Evolutionary conservation across 1,284 basidiomycete species (phyloP), one percentile per base, ranked within the genome.

Genomic region (Marasmius sp.): DNA sequence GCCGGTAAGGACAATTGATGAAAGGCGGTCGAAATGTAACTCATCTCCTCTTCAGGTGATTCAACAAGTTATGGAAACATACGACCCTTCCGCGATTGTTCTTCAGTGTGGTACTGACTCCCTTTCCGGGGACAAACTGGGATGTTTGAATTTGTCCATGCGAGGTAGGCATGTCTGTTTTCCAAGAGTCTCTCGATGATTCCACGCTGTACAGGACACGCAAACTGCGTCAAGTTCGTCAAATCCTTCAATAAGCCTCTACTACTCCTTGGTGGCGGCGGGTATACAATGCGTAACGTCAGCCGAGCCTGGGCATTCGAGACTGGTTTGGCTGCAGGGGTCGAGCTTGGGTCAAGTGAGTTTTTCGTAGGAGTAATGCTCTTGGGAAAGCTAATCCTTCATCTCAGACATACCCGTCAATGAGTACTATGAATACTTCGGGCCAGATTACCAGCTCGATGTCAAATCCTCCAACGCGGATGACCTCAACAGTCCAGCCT

Each of bases 101-200:
- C 79, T 99, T 18, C 97, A 99, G 75, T 99, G 97, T 73, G 97
- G 97, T 9, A 96, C 95, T n/a, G 97, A 99, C 75, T 98, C 97
- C 0, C 79, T 99, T 16, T 94, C 96, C 0, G 97, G 97, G 11
- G 97, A 99, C 73, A 96, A 97, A 71, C 83, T 99, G 0, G 97
- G 97, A 0, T 94, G 94, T 67, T 88, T 99, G 71, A 99, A 99
- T 75, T 81, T 99, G 50, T 98, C 95, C 1, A 98, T 99, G 95
- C 84, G 92, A 74, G 97, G 95, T 87, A 65, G 10, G 74, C 63
- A 45, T 33, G 9, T 59, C 50, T n/a, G 36, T 3, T 33, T 55
- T 37, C 12, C 51, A 48, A 11, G 18, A 20, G 3, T 38, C 9
- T 27, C 27, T 49, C 22, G 50, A 57, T 27, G 36, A 36, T 56